Base-by-base conservation (phyloP, 2,329 filamentous ascomycete genomes). In the Tympanopsis confertula region DNA sequence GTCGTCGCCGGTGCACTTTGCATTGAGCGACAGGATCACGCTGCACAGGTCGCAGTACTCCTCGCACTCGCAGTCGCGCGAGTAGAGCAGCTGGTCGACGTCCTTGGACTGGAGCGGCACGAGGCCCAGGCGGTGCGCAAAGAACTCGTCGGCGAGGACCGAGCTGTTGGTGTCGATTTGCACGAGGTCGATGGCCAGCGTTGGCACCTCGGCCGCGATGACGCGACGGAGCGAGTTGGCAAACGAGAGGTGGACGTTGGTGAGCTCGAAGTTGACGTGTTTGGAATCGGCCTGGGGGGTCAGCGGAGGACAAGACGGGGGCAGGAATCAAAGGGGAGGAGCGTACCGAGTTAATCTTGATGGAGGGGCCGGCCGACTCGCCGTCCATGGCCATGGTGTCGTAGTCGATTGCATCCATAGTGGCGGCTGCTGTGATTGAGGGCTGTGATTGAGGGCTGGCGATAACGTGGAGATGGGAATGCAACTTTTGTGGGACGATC, bases 61-160 rank as follows among this genome's bases (percentile, higher is more conserved):
- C 50, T 95, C 89, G 68, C 91, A 98, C 54, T 94, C 86, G 67
- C 91, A 98, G 62, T 96, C 89, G 53, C 89, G 83, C 36, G 84
- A 82, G 64, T 94, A 94, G 45, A 83, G 71, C 44, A 96, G 73
- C 50, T 82, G 72, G 47, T 88, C 84, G 49, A 89, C 80, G 53
- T 85, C 83, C 52, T 85, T 84, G 41, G 86, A 85, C 56, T 82
- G 80, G 35, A 98, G 75, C 1, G 91, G 91, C 40, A 96, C 78
- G 35, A 96, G 76, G 20, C 91, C 89, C 13, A 98, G 73, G 35
- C 89, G 82, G 61, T 96, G 89, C 36, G 86, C 82, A 47, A 98
- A 80, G 60, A 96, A 94, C 61, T 98, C 89, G 61, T 98, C 89
- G 43, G 89, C 85, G 13, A 96, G 77, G 4, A 95, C 88, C n/a